phyloP scores from a whole-genome alignment of 2,329 filamentous ascomycete genomes.

The Clarireedia paspali region DNA sequence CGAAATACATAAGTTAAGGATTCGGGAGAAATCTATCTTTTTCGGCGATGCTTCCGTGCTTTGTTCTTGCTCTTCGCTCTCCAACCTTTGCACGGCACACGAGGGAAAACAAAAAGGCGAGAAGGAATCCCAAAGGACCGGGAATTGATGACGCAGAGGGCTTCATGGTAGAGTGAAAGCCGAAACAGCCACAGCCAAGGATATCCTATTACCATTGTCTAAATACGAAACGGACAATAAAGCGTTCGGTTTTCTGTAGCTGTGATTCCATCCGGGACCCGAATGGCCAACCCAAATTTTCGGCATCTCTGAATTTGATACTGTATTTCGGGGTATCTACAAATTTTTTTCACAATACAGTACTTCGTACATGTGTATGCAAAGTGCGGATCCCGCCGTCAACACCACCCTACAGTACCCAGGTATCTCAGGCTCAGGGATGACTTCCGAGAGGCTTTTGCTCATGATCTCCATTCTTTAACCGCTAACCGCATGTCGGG shows the following conservation, averaged over 20 bases:
- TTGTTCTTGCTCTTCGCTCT: too few species aligned
- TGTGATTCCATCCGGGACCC: too few species aligned
- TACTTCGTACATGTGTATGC: not conserved
- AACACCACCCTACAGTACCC: not conserved
- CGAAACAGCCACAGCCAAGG: not conserved
- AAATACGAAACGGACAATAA: too few species aligned
- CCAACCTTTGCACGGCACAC: too few species aligned
- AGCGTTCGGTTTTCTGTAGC: too few species aligned
- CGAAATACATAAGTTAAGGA: too few species aligned
- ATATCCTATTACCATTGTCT: too few species aligned
- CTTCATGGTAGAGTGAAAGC: not conserved
- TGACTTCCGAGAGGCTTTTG: not conserved
- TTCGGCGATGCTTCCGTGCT: too few species aligned
- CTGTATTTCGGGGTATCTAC: not conserved
- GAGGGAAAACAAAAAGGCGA: too few species aligned
- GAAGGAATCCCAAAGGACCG: not conserved
- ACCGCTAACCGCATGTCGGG: slow-evolving; percentile 1
- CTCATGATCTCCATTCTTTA: slow-evolving; percentile 1
- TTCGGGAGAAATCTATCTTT: too few species aligned
- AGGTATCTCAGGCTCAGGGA: not conserved
- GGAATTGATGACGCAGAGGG: not conserved
- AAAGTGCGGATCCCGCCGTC: not conserved
- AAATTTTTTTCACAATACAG: not conserved
- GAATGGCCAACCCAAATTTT: too few species aligned
- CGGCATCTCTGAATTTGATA: not conserved